Evolutionary conservation across 2,329 filamentous ascomycete genomes (phyloP).

Genomic region (Fusarium siculi): DNA sequence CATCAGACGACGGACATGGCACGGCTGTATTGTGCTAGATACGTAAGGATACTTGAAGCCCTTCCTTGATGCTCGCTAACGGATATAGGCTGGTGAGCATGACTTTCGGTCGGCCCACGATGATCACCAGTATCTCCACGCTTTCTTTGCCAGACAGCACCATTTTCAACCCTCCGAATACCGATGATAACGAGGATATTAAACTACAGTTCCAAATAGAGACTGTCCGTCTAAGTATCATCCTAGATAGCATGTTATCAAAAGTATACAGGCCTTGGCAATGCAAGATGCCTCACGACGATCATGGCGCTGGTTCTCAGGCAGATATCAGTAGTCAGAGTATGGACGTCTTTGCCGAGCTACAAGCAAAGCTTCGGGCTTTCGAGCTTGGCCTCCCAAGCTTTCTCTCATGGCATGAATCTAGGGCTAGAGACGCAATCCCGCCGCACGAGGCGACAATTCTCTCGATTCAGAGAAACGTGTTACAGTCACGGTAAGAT

Average conservation of each 20-base stretch:
- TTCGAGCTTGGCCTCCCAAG: background rate
- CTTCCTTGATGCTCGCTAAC: background rate
- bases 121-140: background rate
- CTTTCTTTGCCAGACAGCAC: background rate
- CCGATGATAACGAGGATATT: rapidly evolving
- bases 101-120: background rate
- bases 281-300: background rate
- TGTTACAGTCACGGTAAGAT: background rate
- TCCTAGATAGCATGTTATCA: background rate
- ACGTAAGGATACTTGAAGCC: background rate
- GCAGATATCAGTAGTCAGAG: background rate
- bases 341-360: background rate
- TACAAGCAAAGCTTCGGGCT: background rate
- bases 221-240: background rate
- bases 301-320: background rate
- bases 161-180: background rate
- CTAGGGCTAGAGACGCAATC: background rate
- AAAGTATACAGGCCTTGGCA: background rate
- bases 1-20: background rate
- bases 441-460: rapidly evolving
- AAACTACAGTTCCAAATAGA: background rate
- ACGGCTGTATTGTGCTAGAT: background rate
- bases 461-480: background rate
- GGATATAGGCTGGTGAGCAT: background rate
- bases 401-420: background rate